Evolutionary conservation across 1,139 yeast genomes (phyloP).

Genomic region (Pneumocystis murina): DNA sequence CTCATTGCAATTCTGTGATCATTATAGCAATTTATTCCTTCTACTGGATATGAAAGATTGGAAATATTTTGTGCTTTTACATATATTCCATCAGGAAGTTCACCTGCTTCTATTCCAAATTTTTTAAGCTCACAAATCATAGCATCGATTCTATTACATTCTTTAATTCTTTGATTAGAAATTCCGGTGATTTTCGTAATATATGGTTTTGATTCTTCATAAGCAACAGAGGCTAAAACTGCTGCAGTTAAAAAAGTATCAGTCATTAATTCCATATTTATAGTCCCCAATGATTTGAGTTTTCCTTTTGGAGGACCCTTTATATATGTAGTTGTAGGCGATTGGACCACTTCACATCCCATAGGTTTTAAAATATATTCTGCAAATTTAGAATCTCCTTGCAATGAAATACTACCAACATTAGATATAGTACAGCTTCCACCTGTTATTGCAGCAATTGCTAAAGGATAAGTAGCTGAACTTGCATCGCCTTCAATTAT

Average conservation of each 20-base stretch:
- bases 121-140: slow-evolving; percentile 80
- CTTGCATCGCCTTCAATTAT: slow-evolving; percentile 97
- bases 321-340: slow-evolving; percentile 75
- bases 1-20: slow-evolving; percentile 99
- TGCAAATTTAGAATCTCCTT: slow-evolving; percentile 96
- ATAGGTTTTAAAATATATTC: slow-evolving; percentile 81
- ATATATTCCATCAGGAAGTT: slow-evolving; percentile 83
- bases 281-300: slow-evolving; percentile 52
- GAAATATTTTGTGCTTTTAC: slow-evolving; percentile 40
- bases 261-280: slow-evolving; percentile 99
- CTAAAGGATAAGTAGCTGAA: slow-evolving; percentile 93
- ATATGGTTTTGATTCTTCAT: slow-evolving; percentile 24
- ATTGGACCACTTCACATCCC: slow-evolving; percentile 85
- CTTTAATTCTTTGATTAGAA: slow-evolving; percentile 95
- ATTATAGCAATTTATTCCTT: slow-evolving; percentile 65
- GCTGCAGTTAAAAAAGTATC: slow-evolving; percentile 96
- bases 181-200: slow-evolving; percentile 81
- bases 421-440: slow-evolving; percentile 85
- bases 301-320: slow-evolving; percentile 66
- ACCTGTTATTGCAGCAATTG: slow-evolving; percentile 96
- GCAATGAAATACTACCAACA: slow-evolving; percentile 80
- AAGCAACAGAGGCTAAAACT: slow-evolving; percentile 85
- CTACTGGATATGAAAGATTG: slow-evolving; percentile 28
- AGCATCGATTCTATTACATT: slow-evolving; percentile 89
- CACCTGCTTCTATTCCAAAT: slow-evolving; percentile 63